Evolutionary conservation across 192 early-diverging fungal species (phyloP).

Genomic region (Irineochytrium annulatum): DNA sequence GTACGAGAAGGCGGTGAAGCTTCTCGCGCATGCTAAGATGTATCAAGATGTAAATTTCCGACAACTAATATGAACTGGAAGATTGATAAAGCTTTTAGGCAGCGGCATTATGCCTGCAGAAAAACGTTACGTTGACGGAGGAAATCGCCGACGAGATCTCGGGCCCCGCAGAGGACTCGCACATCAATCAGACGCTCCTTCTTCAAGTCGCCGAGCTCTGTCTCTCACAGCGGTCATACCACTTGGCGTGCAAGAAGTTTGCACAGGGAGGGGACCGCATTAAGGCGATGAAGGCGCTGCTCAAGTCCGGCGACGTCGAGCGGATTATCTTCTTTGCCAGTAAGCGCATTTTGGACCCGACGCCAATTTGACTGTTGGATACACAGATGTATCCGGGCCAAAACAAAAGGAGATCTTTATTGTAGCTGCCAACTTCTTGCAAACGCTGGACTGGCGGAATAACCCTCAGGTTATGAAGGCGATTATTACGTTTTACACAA

Average conservation of each 20-base stretch:
- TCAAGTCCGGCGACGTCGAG: constrained; percentile 52
- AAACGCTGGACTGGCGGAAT: constrained; percentile 52
- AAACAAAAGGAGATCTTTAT: constrained; percentile 54
- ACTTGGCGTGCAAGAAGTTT: constrained; percentile 52
- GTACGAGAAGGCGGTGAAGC: constrained; percentile 26
- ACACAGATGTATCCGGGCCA: constrained; percentile 49
- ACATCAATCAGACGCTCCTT: constrained; percentile 12
- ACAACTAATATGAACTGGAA: too few species aligned
- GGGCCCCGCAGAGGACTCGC: constrained; percentile 7
- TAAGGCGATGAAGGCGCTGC: constrained; percentile 49
- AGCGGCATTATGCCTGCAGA: constrained; percentile 29
- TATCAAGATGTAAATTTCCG: constrained; percentile 34
- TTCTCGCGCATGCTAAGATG: constrained; percentile 30
- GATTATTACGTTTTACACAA: constrained; percentile 58
- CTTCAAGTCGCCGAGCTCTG: constrained; percentile 36
- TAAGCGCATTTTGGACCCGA: constrained; percentile 13
- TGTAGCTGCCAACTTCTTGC: constrained; percentile 54
- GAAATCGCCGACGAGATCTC: constrained; percentile 36
- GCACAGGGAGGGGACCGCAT: constrained; percentile 48
- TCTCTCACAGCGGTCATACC: constrained; percentile 39
- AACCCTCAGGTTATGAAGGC: constrained; percentile 44
- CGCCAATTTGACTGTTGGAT: constrained; percentile 3
- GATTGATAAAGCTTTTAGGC: constrained; percentile 14
- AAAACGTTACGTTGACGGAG: constrained; percentile 44
- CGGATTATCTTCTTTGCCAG: constrained; percentile 60